These are phyloP conservation scores for Lasiodiplodia gonubiensis DNA, from an alignment of 2,329 filamentous ascomycete genomes.

Conservation along the genomic window DNA sequence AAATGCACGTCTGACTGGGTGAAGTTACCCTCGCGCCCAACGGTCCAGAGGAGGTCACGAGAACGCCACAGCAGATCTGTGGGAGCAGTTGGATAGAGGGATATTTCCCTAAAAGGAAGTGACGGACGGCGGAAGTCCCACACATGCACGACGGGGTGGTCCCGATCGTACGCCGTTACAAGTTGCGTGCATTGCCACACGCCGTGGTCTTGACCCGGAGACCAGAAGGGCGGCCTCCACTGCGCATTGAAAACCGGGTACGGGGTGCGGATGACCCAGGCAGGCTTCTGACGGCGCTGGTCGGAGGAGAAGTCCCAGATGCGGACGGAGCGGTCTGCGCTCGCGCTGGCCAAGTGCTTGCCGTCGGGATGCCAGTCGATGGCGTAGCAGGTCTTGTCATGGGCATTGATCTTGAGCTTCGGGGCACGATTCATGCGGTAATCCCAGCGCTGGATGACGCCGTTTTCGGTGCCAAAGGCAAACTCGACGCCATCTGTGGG, in stretches of 20 bases:
- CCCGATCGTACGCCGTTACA: constrained; percentile 66
- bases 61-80: constrained; percentile 69
- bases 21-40: constrained; percentile 65
- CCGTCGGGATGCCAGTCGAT: constrained; percentile 73
- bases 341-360: constrained; percentile 67
- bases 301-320: constrained; percentile 68
- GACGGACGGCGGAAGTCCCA: constrained; percentile 69
- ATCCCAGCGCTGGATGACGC: constrained; percentile 69
- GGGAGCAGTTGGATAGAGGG: constrained; percentile 60
- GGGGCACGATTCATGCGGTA: constrained; percentile 62
- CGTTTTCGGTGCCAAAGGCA: constrained; percentile 68
- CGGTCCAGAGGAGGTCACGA: constrained; percentile 68
- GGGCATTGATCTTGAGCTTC: constrained; percentile 65
- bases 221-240: constrained; percentile 67
- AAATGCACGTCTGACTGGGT: constrained; percentile 67
- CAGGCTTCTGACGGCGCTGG: constrained; percentile 63
- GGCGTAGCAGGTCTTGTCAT: constrained; percentile 65
- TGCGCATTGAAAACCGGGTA: constrained; percentile 66
- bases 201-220: constrained; percentile 57
- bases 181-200: constrained; percentile 67
- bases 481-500: constrained; percentile 67
- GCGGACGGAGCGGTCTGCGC: constrained; percentile 66
- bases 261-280: constrained; percentile 64
- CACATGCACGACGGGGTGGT: constrained; percentile 65
- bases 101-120: constrained; percentile 67